Evolutionary conservation across 805 yeast species (phyloP).

Genomic region (Lipomyces lipofer): DNA sequence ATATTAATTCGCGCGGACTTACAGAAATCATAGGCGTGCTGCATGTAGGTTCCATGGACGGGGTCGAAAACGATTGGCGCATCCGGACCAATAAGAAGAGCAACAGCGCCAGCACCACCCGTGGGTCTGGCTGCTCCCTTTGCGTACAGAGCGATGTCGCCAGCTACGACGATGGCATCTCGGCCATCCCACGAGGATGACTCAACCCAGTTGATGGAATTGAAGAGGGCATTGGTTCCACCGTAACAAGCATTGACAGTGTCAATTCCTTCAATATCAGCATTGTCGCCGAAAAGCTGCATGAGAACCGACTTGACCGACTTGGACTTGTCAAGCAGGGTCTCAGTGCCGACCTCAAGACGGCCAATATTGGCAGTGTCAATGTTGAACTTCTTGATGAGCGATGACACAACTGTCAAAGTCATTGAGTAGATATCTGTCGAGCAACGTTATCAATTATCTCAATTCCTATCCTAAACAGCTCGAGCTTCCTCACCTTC

Average conservation of each 20-base stretch:
- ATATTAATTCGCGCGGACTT: conserved; percentile 37
- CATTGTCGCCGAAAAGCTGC: conserved; percentile 87
- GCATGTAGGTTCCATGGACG: conserved; percentile 89
- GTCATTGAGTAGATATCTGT: conserved; percentile 86
- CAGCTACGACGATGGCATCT: conserved; percentile 94
- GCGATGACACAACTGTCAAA: conserved; percentile 79
- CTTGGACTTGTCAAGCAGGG: conserved; percentile 93
- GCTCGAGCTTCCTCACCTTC: conserved; percentile 46
- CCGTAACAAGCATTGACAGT: conserved; percentile 98
- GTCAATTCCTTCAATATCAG: conserved; percentile 93
- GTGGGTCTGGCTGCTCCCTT: conserved; percentile 99
- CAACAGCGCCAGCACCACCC: conserved; percentile 98
- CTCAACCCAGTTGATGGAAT: conserved; percentile 94
- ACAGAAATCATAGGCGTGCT: conserved; percentile 96
- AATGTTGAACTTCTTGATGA: conserved; percentile 77
- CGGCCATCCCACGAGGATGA: conserved; percentile 97
- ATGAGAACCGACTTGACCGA: conserved; percentile 93
- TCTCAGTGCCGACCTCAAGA: conserved; percentile 97
- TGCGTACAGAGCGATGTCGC: conserved; percentile 96
- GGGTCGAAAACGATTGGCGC: conserved; percentile 94
- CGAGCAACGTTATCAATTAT: not conserved
- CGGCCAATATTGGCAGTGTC: conserved; percentile 85
- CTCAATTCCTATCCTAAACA: too few species aligned
- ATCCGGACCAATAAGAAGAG: conserved; percentile 92
- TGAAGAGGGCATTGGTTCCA: conserved; percentile 93